phyloP scores from a whole-genome alignment of 2,329 filamentous ascomycete species.

The Aspergillus aculeatus region DNA sequence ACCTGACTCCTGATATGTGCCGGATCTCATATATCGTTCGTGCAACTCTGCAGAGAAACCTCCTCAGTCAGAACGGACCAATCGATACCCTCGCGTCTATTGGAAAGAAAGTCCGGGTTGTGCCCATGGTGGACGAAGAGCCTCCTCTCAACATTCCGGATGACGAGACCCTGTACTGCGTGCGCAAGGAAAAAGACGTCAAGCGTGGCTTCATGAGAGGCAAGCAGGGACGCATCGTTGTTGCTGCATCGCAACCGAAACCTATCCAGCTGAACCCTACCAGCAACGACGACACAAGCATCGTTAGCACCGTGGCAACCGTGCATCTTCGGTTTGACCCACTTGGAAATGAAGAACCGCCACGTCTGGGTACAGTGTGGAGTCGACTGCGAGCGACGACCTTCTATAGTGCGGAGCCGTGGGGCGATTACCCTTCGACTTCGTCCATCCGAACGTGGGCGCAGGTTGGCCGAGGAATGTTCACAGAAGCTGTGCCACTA shows the following conservation, averaged over 20 bases:
- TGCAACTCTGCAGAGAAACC: constrained; percentile 39
- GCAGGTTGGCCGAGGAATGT: constrained; percentile 50
- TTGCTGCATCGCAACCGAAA: constrained; percentile 58
- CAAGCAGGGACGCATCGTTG: constrained; percentile 58
- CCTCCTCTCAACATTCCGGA: constrained; percentile 56
- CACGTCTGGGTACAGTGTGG: constrained; percentile 52
- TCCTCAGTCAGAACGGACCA: constrained; percentile 4
- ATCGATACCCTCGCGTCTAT: constrained; percentile 50
- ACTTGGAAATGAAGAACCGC: constrained; percentile 51
- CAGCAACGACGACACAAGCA: constrained; percentile 34
- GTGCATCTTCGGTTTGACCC: constrained; percentile 63
- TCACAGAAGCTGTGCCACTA: constrained; percentile 53
- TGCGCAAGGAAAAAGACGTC: constrained; percentile 59
- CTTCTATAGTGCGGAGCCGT: constrained; percentile 55
- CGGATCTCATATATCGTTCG: constrained; percentile 59
- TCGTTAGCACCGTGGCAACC: constrained; percentile 55
- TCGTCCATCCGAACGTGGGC: constrained; percentile 40
- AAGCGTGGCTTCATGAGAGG: constrained; percentile 59
- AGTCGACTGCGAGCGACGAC: constrained; percentile 59
- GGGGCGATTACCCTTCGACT: constrained; percentile 50
- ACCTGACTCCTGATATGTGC: constrained; percentile 63
- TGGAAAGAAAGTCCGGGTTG: constrained; percentile 57
- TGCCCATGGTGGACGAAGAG: constrained; percentile 59
- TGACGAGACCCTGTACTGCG: constrained; percentile 49
- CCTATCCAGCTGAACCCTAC: constrained; percentile 52